phyloP scores from a whole-genome alignment of 345 rosid genomes.

The Arabidopsis arenosa region DNA sequence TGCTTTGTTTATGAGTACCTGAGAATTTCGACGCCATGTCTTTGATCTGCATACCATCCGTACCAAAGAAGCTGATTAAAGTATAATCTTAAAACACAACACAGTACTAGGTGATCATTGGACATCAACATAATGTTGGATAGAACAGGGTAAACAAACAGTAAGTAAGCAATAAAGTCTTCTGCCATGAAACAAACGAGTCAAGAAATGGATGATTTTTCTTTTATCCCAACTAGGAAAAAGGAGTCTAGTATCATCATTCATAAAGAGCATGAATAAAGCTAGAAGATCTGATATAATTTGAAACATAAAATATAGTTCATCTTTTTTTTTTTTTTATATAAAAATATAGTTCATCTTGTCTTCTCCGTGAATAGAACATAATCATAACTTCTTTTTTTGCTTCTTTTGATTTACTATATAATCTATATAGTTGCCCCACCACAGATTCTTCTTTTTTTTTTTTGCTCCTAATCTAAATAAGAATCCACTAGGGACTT shows the following conservation, averaged over 20 bases:
- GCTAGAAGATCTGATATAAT: conserved; percentile 41
- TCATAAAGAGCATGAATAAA: conserved; percentile 45
- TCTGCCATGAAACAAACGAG: conserved; percentile 29
- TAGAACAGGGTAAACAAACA: conserved; percentile 33
- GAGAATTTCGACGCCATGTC: conserved; percentile 93
- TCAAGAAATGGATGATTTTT: conserved; percentile 32
- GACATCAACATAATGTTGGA: conserved; percentile 18
- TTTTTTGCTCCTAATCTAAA: conserved; percentile 5
- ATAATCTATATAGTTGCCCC: conserved; percentile 38
- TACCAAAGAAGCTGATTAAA: conserved; percentile 14
- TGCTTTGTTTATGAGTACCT: conserved; percentile 72
- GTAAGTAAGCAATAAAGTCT: conserved; percentile 25
- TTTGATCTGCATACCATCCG: conserved; percentile 69
- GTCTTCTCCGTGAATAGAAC: conserved; percentile 48
- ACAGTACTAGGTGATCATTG: conserved; percentile 29
- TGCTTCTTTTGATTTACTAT: conserved; percentile 41
- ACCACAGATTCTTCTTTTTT: conserved; percentile 9
- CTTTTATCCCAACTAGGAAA: conserved; percentile 33
- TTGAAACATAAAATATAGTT: conserved; percentile 38
- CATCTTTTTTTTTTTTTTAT: no score
- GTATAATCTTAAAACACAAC: conserved; percentile 28
- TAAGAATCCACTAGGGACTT: conserved; percentile 40
- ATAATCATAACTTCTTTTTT: conserved; percentile 46
- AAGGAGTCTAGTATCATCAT: conserved; percentile 43
- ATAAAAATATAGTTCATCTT: conserved; percentile 40